A percentile compares a stretch with the other conserved stretches of the same genome.
phyloP scores from a whole-genome alignment of 371 early-diverging fungal species.

The Smittium mucronatum region DNA sequence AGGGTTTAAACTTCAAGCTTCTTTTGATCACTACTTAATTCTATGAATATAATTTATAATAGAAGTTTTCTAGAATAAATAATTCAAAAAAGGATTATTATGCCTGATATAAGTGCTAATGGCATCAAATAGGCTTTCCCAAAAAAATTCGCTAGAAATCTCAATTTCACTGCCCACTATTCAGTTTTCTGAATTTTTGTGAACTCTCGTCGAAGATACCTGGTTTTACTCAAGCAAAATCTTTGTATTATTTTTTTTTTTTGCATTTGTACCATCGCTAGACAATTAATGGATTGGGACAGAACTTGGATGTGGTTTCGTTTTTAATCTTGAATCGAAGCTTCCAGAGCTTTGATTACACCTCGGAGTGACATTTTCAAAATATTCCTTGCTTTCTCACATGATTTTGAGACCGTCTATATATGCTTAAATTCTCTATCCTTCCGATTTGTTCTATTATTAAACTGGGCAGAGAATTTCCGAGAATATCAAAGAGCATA shows the following conservation, averaged over 20 bases:
- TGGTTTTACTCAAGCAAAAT: neutral
- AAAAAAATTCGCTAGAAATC: constrained; percentile 12
- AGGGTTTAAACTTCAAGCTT: constrained; percentile 4
- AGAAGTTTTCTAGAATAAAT: neutral
- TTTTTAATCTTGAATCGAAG: constrained; percentile 29
- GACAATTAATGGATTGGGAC: constrained; percentile 26
- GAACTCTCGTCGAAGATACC: neutral
- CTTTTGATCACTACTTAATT: neutral
- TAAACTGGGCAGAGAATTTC: constrained; percentile 30
- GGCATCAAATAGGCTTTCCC: constrained; percentile 8
- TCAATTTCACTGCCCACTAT: neutral
- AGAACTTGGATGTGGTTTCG: constrained; percentile 20
- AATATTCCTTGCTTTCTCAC: neutral
- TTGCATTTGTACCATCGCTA: constrained; percentile 32
- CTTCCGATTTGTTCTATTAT: constrained; percentile 21
- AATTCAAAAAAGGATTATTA: neutral
- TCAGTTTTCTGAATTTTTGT: neutral
- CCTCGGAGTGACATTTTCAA: constrained; percentile 15
- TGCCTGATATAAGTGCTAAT: neutral
- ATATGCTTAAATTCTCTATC: constrained; percentile 28
- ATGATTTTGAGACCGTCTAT: constrained; percentile 30
- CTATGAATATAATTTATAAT: neutral
- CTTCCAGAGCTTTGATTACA: constrained; percentile 18
- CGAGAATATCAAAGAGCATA: constrained; percentile 35
- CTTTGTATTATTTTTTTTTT: too few relatives aligned